Percentiles rank a stretch among this genome's conserved stretches.
Conservation (phyloP, 2,329 filamentous ascomycete genomes). For the Fusarium coicis region DNA sequence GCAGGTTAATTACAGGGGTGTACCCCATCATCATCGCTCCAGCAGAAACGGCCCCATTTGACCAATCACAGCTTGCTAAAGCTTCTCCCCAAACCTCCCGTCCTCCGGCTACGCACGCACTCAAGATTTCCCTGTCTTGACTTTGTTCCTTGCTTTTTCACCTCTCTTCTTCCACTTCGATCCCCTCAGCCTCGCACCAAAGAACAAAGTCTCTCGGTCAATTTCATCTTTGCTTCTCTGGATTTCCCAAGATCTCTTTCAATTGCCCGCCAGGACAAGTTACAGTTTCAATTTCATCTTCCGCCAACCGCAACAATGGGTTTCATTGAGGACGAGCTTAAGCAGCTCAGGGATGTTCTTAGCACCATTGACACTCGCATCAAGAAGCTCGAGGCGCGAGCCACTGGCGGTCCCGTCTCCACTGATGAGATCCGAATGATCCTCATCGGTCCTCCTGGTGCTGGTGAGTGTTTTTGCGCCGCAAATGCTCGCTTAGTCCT, state of each 20-base stretch:
- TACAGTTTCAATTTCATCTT: slow-evolving; percentile 32
- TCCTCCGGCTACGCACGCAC: slow-evolving; percentile 48
- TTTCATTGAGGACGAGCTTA: slow-evolving; percentile 85
- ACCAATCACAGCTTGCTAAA: slow-evolving; percentile 40
- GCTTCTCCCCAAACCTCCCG: slow-evolving; percentile 45
- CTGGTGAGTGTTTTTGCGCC: slow-evolving; percentile 71
- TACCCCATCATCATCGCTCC: slow-evolving; percentile 35
- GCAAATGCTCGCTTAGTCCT: slow-evolving; percentile 1
- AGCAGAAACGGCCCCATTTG: slow-evolving; percentile 21
- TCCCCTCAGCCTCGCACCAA: slow-evolving; percentile 26
- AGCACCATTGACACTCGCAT: slow-evolving; percentile 86
- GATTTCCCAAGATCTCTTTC: slow-evolving; percentile 22
- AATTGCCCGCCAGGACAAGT: slow-evolving; percentile 31
- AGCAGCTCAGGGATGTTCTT: slow-evolving; percentile 86
- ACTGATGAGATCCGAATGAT: slow-evolving; percentile 89
- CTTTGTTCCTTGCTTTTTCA: slow-evolving; percentile 38
- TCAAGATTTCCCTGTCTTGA: slow-evolving; percentile 44
- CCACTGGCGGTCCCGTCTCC: slow-evolving; percentile 65
- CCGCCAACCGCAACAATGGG: slow-evolving; percentile 73
- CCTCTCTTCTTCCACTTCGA: slow-evolving; percentile 15
- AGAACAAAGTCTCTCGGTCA: slow-evolving; percentile 19
- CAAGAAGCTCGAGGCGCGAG: slow-evolving; percentile 81
- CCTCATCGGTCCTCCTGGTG: slow-evolving; percentile 95
- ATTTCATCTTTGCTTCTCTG: slow-evolving; percentile 15
- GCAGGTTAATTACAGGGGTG: slow-evolving; percentile 29